Base-by-base conservation (phyloP, 1,284 basidiomycete species). In the Lignosus rhinocerotis region DNA sequence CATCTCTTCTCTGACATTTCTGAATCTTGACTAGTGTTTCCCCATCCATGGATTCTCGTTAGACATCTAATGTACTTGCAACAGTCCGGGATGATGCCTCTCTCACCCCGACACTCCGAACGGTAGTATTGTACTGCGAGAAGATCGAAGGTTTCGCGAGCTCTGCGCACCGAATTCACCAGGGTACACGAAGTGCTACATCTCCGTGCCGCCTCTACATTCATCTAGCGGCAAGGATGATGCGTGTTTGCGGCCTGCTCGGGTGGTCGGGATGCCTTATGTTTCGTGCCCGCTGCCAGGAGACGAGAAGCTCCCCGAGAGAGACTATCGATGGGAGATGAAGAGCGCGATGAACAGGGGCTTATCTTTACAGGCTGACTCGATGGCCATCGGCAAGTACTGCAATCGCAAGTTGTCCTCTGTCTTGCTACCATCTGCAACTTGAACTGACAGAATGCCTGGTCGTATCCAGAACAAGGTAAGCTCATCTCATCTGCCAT, bases 391-490 rank as follows among this genome's bases (percentile, higher is more conserved):
- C 12, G 25, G 25, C 25, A 25, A 25, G 25, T 25, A 25, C 25
- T 25, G 25, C 25, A 25, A 25, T 2, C 25, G 25, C 25, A 25
- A 25, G 25, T 12, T 30, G 30, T 48, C 25, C 36, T 54, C 43
- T 45, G 36, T 43, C 43, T 36, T 51, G 31, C 45, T 53, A 47
- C 44, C 53, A 19, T 14, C 34, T 36, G 9, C 25, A 25, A 25
- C 46, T 45, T 17, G 31, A 33, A 32, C n/a, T 14, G 8, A 36
- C 55, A 67, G 42, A 56, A 90, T 91, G 87, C 70, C 83, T 59
- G 85, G 85, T 61, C 86, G 89, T 71, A 82, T 92, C 67, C 80
- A 84, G 69, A 70, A 90, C 77, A 92, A 85, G 78, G 90, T 85
- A 64, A 8, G 51, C 59, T 31, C 43, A 6, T 16, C 6, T 19